Base-by-base conservation (phyloP, 1,139 yeast species). In the Kodamaea derodonti region DNA sequence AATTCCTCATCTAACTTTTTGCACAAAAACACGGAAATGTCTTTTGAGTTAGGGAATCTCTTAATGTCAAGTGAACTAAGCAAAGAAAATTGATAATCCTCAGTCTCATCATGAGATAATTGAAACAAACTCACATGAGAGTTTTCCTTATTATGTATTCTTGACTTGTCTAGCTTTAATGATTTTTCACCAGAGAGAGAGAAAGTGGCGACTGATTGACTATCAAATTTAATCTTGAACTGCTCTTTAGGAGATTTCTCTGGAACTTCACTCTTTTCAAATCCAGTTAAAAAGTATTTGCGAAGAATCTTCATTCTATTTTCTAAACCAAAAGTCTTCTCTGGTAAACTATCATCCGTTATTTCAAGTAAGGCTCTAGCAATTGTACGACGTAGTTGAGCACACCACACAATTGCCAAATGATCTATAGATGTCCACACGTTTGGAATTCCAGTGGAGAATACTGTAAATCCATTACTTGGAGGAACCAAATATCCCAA, bases 351-450 rank as follows among this genome's bases (percentile, higher is more conserved):
- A 20, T 56, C 54, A 48, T 85, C 84, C 3, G 77, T 73, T 13
- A 84, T 67, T 27, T 76, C 82, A 30, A 85, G 60, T 20, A 94
- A 52, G 0, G 79, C 62, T 30, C 68, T 65, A 10, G 85, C 83
- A 3, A 92, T 46, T 6, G 72, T 75, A 28, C 72, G 67, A 36
- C 98, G 72, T 27, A 88, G 62, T 54, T 92, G 97, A 40, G 81
- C 84, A 60, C 99, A 94, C 99, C 99, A 94, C 1, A 90, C 95
- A 35, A 94, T 81, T 0, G 98, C 97, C 46, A 88, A 70, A 60
- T 94, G 99, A 56, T 94, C 98, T 30, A 90, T 79, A 0, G 97
- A 85, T 0, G 96, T 82, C 96, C 97, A 92, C 0, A 92, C 97
- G 6, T 72, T 73, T 0, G 96, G 96, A 8, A 92, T 84, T 0